Base-by-base conservation (phyloP, 164 flowering plant genomes). In the Sextonia rubra region DNA sequence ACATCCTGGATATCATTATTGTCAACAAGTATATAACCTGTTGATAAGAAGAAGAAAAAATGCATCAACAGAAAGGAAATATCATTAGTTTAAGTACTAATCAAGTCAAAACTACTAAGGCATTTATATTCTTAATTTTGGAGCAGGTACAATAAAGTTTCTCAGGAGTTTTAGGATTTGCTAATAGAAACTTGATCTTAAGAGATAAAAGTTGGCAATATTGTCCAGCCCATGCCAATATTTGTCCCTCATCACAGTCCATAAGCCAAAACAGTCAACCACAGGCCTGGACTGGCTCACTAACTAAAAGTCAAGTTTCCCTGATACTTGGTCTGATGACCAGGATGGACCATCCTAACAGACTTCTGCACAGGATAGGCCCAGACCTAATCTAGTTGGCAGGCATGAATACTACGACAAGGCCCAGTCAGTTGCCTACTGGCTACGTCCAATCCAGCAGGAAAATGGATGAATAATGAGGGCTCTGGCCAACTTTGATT, bases 1-100 rank as follows among this genome's bases (percentile, higher is more conserved):
- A 90, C 79, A 66, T 66, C 74, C 74, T 75, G 83, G 69, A 93
- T 88, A 49, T 93, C 71, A 49, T 77, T 80, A 70, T 86, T 77
- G 77, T 96, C 99, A 60, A 93, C 71, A 66, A 80, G 79, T 73
- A 96, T 84, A 73, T 67, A 70, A 47, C 99, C 99, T 95, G 68
- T n/a, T 26, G 20, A 37, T 18, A 12, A 37, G 8, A 11, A 26
- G 61, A 12, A 23, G 30, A 14, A 60, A 58, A 66, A 24, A 47
- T 25, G 27, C 30, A 1, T 24, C 17, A 61, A 61, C 4, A 61
- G 12, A 3, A 25, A 61, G 24, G 26, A 61, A 61, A 22, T 61
- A 25, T 11, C 26, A 25, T 5, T 61, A 58, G 26, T 23, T 61
- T 37, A 27, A 26, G 47, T 22, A 15, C 2, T 12, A 24, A 29